Evolutionary conservation across 495 filamentous ascomycete genomes (phyloP).

Genomic region (Apodospora peruviana): DNA sequence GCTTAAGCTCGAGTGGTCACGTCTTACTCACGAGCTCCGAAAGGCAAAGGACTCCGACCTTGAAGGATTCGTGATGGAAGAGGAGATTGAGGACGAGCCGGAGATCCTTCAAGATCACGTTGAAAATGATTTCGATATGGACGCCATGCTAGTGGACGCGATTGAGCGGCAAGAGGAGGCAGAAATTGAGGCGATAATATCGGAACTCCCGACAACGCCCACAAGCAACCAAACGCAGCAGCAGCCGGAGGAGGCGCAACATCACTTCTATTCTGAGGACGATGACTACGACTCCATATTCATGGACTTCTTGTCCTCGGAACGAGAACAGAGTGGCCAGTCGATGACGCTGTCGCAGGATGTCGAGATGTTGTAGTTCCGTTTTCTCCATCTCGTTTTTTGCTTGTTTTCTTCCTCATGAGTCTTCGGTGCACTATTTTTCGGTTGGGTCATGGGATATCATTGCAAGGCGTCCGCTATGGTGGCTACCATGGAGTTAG

Average conservation of each 20-base stretch:
- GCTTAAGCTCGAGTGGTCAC: constrained; percentile 41
- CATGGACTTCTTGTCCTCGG: constrained; percentile 34
- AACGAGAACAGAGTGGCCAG: constrained; percentile 2
- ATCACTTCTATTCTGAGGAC: constrained; percentile 40
- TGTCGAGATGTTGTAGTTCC: constrained; percentile 26
- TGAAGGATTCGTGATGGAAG: constrained; percentile 40
- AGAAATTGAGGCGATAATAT: constrained; percentile 54
- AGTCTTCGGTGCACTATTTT: not conserved
- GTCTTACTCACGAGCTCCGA: constrained; percentile 32
- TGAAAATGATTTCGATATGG: constrained; percentile 23
- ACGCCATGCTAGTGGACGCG: constrained; percentile 38
- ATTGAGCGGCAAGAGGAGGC: constrained; percentile 50
- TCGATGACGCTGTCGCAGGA: constrained; percentile 9
- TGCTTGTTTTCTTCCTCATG: not conserved
- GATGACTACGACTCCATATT: constrained; percentile 59
- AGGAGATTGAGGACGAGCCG: constrained; percentile 41
- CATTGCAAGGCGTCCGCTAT: too few species aligned
- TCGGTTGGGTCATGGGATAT: not conserved
- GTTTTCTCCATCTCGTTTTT: not conserved
- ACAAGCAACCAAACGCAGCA: not conserved
- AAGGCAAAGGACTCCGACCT: constrained; percentile 43
- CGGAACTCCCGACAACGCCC: not conserved
- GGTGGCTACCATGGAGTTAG: too few species aligned
- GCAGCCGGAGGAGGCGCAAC: constrained; percentile 2
- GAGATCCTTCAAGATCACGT: constrained; percentile 31